Conservation (phyloP, 331 rosid species). For the Dryas integrifolia region DNA sequence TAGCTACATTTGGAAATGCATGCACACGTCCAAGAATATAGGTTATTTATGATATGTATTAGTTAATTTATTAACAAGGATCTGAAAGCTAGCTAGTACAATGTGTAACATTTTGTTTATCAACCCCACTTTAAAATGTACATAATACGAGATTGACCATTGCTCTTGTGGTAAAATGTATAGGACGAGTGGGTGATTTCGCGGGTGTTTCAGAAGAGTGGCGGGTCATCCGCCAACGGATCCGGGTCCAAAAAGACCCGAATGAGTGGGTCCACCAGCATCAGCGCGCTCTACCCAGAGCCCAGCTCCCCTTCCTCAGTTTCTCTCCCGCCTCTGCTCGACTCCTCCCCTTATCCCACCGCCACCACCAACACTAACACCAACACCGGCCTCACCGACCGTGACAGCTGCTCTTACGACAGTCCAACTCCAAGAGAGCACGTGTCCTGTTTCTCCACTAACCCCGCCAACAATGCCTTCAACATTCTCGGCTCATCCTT, state of each 20-base stretch:
- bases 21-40: too few relatives aligned
- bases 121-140: too few relatives aligned
- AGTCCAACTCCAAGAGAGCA: slow-evolving; percentile 65
- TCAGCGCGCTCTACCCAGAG: slow-evolving; percentile 40
- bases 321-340: slow-evolving; percentile 84
- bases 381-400: slow-evolving; percentile 31
- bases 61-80: too few relatives aligned
- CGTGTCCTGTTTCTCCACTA: slow-evolving; percentile 99
- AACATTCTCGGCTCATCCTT: slow-evolving; percentile 27
- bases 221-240: slow-evolving; percentile 22
- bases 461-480: slow-evolving; percentile 25
- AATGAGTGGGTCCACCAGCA: slow-evolving; percentile 25
- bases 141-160: too few relatives aligned
- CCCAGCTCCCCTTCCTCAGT: slow-evolving; percentile 82
- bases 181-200: slow-evolving; percentile 99
- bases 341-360: slow-evolving; percentile 50
- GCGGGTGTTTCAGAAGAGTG: slow-evolving; percentile 75
- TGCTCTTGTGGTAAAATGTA: background rate
- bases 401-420: slow-evolving; percentile 55
- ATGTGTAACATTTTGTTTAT: too few relatives aligned
- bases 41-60: too few relatives aligned
- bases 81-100: too few relatives aligned
- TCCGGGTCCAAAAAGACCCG: slow-evolving; percentile 46
- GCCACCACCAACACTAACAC: slow-evolving; percentile 4
- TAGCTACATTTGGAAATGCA: too few relatives aligned